phyloP scores from a whole-genome alignment of 805 yeast genomes.

The Lipomyces yamanashiensis region DNA sequence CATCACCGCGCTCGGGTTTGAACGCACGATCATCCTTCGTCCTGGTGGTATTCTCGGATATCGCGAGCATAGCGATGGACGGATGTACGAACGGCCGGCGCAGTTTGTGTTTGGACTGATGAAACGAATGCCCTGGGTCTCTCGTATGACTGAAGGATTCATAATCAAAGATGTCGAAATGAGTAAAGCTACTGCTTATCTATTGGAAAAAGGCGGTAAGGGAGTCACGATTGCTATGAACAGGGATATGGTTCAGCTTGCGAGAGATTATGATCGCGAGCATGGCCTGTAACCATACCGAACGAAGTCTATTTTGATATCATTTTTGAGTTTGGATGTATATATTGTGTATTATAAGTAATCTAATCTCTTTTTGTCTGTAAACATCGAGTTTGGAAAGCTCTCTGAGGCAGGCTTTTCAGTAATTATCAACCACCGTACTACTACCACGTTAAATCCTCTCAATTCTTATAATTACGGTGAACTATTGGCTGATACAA shows the following conservation, averaged over 20 bases:
- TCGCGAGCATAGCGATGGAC: constrained; percentile 42
- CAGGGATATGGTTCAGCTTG: constrained; percentile 29
- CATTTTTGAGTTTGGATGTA: neutral
- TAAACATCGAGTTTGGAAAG: too few relatives aligned
- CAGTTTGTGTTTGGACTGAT: constrained; percentile 2
- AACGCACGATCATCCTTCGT: constrained; percentile 69
- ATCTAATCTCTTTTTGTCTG: too few relatives aligned
- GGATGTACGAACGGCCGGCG: constrained; percentile 10
- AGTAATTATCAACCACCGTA: too few relatives aligned
- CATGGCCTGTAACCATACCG: neutral
- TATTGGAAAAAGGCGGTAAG: constrained; percentile 45
- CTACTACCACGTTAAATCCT: too few relatives aligned
- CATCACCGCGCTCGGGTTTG: constrained; percentile 63
- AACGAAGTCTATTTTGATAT: neutral
- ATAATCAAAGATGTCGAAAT: constrained; percentile 72
- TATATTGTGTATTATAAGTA: too few relatives aligned
- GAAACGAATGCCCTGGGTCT: constrained; percentile 15
- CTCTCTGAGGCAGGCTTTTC: too few relatives aligned
- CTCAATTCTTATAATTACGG: too few relatives aligned
- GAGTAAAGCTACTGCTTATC: constrained; percentile 57
- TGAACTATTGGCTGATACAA: too few relatives aligned
- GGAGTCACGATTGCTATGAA: constrained; percentile 40
- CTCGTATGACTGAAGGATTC: neutral
- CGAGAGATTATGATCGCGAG: constrained; percentile 17
- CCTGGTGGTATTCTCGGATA: constrained; percentile 63